A percentile compares a stretch with the other conserved stretches of the same genome.
Conservation (phyloP, 768 basidiomycete genomes). For the Rhizopogon vesiculosus region DNA sequence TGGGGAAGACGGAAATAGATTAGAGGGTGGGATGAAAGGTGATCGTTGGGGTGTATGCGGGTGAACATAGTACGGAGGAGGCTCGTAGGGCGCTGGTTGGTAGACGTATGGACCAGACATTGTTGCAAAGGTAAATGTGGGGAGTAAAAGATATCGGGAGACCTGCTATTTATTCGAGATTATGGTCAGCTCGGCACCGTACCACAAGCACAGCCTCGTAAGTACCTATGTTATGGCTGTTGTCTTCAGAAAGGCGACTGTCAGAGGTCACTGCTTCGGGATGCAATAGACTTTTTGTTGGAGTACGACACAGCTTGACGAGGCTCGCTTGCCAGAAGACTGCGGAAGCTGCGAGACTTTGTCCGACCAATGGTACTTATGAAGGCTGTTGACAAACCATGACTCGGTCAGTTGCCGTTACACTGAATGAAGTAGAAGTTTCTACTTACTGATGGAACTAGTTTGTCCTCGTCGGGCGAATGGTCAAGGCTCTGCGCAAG, state of each 20-base stretch:
- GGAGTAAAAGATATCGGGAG: neutral
- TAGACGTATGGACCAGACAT: slow-evolving; percentile 43
- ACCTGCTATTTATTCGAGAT: neutral
- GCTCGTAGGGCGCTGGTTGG: slow-evolving; percentile 30
- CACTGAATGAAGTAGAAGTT: neutral
- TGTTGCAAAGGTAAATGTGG: neutral
- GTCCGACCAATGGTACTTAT: neutral
- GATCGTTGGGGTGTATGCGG: slow-evolving; percentile 31
- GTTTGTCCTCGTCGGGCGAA: neutral
- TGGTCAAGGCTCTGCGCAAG: neutral
- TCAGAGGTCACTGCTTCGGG: neutral
- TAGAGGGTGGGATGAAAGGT: slow-evolving; percentile 39
- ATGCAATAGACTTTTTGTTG: neutral
- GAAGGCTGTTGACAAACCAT: neutral
- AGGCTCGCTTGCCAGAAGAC: neutral
- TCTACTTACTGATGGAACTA: neutral
- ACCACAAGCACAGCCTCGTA: neutral
- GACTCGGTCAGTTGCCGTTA: neutral
- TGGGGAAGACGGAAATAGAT: slow-evolving; percentile 35
- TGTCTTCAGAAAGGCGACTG: too few species aligned
- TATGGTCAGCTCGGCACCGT: neutral
- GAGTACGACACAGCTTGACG: neutral
- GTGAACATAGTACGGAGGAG: slow-evolving; percentile 30
- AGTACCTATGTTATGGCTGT: neutral
- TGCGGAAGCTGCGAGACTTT: neutral